These are phyloP conservation scores for Hypomontagnella monticulosa DNA, from an alignment of 495 filamentous ascomycete species.

Conservation along the genomic window DNA sequence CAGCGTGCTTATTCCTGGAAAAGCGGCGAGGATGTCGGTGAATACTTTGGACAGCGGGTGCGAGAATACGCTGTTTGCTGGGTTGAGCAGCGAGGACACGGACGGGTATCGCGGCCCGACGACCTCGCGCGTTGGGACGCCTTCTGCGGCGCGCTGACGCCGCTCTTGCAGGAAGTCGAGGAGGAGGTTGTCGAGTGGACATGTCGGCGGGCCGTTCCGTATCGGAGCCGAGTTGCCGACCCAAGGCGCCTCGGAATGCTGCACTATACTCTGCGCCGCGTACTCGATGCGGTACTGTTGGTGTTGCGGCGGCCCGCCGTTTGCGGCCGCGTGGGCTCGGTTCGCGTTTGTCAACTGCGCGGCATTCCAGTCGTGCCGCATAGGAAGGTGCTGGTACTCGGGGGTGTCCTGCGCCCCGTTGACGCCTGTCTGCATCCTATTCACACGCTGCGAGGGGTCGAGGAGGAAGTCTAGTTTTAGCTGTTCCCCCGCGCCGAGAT, in stretches of 20 bases:
- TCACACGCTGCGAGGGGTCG: conserved; percentile 53
- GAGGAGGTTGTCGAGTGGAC: conserved; percentile 76
- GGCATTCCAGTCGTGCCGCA: conserved; percentile 59
- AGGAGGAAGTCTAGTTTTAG: conserved; percentile 76
- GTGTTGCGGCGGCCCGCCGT: conserved; percentile 17
- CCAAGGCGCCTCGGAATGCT: conserved; percentile 10
- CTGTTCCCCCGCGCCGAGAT: conserved; percentile 65
- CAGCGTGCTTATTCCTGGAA: conserved; percentile 72
- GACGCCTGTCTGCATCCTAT: conserved; percentile 48
- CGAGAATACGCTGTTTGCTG: conserved; percentile 64
- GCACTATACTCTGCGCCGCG: conserved; percentile 10
- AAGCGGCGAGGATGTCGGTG: conserved; percentile 79
- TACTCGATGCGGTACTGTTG: conserved; percentile 35
- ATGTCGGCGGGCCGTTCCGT: conserved; percentile 69
- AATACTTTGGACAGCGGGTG: conserved; percentile 84
- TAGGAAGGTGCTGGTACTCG: conserved; percentile 49
- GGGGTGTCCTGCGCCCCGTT: conserved; percentile 52
- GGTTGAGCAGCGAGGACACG: conserved; percentile 77
- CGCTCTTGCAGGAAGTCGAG: conserved; percentile 78
- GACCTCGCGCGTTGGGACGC: conserved; percentile 66
- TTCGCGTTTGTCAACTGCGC: conserved; percentile 13
- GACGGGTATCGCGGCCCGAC: conserved; percentile 79
- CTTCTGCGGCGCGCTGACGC: conserved; percentile 69
- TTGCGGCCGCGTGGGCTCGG: neutral
- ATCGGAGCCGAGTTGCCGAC: conserved; percentile 56